These are phyloP conservation scores for Theobroma grandiflorum DNA, from an alignment of 441 rosid genomes.

Conservation along the genomic window DNA sequence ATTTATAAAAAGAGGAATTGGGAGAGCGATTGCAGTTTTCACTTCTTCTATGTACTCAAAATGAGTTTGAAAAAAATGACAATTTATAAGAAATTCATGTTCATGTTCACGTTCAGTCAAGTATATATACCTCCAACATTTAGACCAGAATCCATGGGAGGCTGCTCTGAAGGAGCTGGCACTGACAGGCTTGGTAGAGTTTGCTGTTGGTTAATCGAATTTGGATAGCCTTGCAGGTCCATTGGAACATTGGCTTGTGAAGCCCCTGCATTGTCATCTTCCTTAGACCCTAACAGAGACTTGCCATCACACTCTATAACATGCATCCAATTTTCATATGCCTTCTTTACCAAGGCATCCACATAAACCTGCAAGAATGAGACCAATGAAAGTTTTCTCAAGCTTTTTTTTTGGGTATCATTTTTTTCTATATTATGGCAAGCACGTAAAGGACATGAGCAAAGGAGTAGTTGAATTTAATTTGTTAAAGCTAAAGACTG, in stretches of 20 bases:
- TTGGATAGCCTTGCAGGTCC: conserved; percentile 48
- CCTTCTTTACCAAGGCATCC: conserved; percentile 85
- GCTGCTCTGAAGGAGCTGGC: conserved; percentile 60
- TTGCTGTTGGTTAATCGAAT: conserved; percentile 53
- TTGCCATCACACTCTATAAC: conserved; percentile 95
- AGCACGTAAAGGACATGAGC: not conserved
- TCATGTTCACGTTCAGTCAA: not conserved
- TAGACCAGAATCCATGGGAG: conserved; percentile 58
- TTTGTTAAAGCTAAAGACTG: not conserved
- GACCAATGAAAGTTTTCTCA: conserved; percentile 24
- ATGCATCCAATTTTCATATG: conserved; percentile 93
- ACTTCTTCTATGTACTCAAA: not conserved
- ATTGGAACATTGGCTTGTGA: conserved; percentile 46
- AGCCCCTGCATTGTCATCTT: conserved; percentile 46
- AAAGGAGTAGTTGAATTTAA: not conserved
- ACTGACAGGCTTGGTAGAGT: conserved; percentile 51
- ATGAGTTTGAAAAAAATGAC: not conserved
- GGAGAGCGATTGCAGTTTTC: not conserved
- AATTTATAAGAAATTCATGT: not conserved
- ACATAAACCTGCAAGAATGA: conserved; percentile 64
- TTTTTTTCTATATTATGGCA: not conserved
- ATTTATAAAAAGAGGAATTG: not conserved
- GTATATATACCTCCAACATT: conserved; percentile 64
- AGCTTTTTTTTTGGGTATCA: not conserved
- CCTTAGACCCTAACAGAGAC: conserved; percentile 64